Conservation (phyloP, 208 protist genomes). For the Leishmania mexicana region DNA sequence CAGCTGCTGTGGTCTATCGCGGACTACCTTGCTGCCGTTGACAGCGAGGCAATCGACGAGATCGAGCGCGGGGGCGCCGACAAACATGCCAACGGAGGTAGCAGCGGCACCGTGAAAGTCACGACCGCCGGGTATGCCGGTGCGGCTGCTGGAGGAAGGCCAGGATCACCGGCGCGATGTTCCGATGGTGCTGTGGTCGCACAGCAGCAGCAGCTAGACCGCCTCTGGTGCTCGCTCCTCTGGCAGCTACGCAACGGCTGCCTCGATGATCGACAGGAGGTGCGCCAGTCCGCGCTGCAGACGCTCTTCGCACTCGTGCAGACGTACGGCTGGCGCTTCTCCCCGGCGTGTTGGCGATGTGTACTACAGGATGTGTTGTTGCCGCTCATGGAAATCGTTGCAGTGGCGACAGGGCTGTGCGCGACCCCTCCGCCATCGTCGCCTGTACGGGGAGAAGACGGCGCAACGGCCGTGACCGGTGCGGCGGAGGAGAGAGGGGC, state of each 20-base stretch:
- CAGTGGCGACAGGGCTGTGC: conserved; percentile 36
- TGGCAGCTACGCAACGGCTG: conserved; percentile 55
- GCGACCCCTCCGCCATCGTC: conserved; percentile 18
- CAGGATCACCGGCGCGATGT: background rate
- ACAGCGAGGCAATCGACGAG: background rate
- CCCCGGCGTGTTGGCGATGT: conserved; percentile 54
- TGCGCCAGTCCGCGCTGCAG: conserved; percentile 81
- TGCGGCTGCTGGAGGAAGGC: background rate
- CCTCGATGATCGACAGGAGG: conserved; percentile 65
- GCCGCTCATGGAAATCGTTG: conserved; percentile 51
- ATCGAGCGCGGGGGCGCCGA: background rate
- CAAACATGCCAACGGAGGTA: background rate
- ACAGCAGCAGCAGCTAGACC: conserved; percentile 9
- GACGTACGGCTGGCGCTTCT: conserved; percentile 73
- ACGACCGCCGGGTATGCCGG: background rate
- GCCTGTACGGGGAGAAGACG: background rate
- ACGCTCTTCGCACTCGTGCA: conserved; percentile 84
- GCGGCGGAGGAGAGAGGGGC: background rate
- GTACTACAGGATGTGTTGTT: conserved; percentile 52
- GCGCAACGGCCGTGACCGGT: background rate
- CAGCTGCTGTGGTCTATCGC: conserved; percentile 87
- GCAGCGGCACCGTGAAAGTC: background rate
- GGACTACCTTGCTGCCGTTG: conserved; percentile 64
- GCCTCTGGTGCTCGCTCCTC: conserved; percentile 47
- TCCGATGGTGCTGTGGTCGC: background rate